These are phyloP conservation scores for Talaromyces sp. DNA, from an alignment of 2,329 filamentous ascomycete species.

Conservation along the genomic window DNA sequence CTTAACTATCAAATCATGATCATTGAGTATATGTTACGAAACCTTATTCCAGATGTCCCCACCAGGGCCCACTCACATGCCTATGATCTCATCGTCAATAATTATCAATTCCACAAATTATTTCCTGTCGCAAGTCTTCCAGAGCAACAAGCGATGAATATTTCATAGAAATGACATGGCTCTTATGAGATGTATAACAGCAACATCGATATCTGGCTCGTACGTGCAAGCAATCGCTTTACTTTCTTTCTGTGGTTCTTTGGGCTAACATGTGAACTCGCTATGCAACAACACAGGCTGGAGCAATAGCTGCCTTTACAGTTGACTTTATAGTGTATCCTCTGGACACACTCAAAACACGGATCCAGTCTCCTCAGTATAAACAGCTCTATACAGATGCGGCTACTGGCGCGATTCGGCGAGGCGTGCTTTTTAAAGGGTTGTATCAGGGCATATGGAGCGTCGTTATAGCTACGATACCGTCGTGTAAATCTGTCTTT, in stretches of 20 bases:
- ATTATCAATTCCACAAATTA: not conserved
- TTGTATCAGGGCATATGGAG: slow-evolving; percentile 85
- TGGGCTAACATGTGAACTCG: not conserved
- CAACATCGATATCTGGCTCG: slow-evolving; percentile 54
- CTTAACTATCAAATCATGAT: too few relatives aligned
- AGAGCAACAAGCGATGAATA: not conserved
- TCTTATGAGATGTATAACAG: slow-evolving; percentile 43
- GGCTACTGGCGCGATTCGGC: slow-evolving; percentile 49
- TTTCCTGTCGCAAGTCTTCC: not conserved
- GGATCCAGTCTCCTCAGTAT: slow-evolving; percentile 75
- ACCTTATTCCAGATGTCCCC: not conserved
- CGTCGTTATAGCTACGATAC: slow-evolving; percentile 79
- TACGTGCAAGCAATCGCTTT: slow-evolving; percentile 29
- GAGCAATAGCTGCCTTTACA: slow-evolving; percentile 77
- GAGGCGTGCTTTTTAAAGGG: slow-evolving; percentile 59
- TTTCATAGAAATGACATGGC: not conserved
- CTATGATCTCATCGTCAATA: slow-evolving; percentile 9
- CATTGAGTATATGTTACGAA: too few relatives aligned
- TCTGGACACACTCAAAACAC: slow-evolving; percentile 83
- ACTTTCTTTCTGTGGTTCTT: not conserved
- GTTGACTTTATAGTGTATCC: slow-evolving; percentile 84
- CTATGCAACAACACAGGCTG: slow-evolving; percentile 53
- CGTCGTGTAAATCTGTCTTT: slow-evolving; percentile 57
- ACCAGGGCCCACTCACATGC: not conserved
- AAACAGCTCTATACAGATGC: slow-evolving; percentile 59